These are phyloP conservation scores for Flaveria linearis DNA, from an alignment of 129 eudicot genomes.

Conservation along the genomic window DNA sequence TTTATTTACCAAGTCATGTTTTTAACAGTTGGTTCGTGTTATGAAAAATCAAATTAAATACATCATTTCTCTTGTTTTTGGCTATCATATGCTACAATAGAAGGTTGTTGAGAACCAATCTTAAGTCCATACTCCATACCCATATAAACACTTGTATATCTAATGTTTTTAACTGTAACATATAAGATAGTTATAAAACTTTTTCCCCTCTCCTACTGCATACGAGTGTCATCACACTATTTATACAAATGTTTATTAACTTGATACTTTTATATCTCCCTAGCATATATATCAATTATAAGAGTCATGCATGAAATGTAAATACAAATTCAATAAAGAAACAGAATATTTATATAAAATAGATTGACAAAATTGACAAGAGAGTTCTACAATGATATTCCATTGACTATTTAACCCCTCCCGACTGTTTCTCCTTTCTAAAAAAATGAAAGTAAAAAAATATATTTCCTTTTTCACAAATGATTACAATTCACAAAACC, in stretches of 20 bases:
- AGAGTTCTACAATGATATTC: constrained; percentile 14
- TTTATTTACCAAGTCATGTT: constrained; percentile 43
- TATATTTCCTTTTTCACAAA: constrained; percentile 19
- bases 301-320: background rate
- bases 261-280: no score
- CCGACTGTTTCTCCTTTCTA: background rate
- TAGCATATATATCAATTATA: background rate
- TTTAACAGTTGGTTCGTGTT: constrained; percentile 28
- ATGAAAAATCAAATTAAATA: constrained; percentile 30
- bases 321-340: background rate
- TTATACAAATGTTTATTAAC: no score
- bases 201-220: no score
- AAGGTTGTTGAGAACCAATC: no score
- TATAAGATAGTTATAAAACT: no score
- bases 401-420: constrained; percentile 23
- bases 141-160: no score
- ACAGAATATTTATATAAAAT: constrained; percentile 11
- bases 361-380: constrained; percentile 29
- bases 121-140: no score
- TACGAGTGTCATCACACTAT: no score
- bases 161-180: no score
- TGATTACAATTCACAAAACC: constrained; percentile 21
- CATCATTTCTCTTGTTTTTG: background rate
- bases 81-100: background rate
- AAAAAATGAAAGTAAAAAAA: constrained; percentile 19